A percentile compares a stretch with the other conserved stretches of the same genome.
Conservation (phyloP, 73 alveolate genomes). For the Paramecium sonneborni region DNA sequence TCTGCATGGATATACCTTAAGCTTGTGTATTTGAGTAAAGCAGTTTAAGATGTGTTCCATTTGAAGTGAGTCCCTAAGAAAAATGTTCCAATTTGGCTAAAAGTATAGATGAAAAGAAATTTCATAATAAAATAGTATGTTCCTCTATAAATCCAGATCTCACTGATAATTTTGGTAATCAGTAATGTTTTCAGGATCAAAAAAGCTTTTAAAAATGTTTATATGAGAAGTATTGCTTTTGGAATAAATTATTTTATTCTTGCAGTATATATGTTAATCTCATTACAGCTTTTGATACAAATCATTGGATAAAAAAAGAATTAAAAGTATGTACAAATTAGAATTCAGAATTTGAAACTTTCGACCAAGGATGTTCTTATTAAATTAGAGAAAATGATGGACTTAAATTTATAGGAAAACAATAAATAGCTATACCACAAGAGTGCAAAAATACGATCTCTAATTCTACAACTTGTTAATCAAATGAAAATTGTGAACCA, state of each 20-base stretch:
- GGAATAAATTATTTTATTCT: neutral
- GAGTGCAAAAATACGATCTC: neutral
- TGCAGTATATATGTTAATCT: neutral
- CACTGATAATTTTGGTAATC: neutral
- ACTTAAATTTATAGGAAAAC: neutral
- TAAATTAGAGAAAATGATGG: neutral
- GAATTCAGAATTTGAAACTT: neutral
- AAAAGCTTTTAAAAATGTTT: neutral
- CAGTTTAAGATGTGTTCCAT: neutral
- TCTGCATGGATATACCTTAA: neutral
- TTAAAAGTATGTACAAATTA: neutral
- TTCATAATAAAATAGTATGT: neutral
- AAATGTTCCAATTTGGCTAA: neutral
- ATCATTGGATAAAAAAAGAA: neutral
- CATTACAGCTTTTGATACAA: neutral
- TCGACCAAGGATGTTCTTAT: neutral
- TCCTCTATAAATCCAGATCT: neutral
- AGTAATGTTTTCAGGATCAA: neutral
- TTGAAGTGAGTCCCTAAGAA: neutral
- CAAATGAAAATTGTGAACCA: neutral
- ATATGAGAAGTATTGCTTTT: neutral
- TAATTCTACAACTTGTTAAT: neutral
- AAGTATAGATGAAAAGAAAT: neutral
- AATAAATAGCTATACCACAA: neutral
- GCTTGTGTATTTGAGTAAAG: neutral